Evolutionary conservation across 495 filamentous ascomycete genomes (phyloP), one percentile per base, ranked within the genome.

Genomic region (Aspergillus sclerotiicarbonarius): DNA sequence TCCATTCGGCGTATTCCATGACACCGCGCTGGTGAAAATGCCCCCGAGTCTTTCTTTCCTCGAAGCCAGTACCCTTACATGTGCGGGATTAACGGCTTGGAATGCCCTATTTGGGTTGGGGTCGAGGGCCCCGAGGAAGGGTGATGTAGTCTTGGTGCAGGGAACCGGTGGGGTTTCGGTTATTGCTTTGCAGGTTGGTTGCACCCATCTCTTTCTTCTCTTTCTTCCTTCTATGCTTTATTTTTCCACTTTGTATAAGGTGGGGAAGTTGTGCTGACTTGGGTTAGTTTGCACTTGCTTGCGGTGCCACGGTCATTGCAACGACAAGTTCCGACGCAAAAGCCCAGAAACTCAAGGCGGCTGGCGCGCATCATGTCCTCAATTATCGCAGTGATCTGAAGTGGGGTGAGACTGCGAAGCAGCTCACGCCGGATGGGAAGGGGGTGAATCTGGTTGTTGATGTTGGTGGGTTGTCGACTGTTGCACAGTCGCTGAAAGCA

Each of bases 151-250:
- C 7, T 51, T 70, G 7, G 58, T 85, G 3, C 86, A 90, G 60
- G 88, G 89, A 6, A 90, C 85, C 0, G 88, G 89, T 0, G 88
- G 88, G 37, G 87, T 91, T 19, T 83, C 78, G 55, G 76, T 90
- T 18, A 88, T 90, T 63, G 85, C 81, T 10, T 58, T 90, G 31
- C 86, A 66, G 60, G 63, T 66, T 55, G 1, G 20, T 6, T 21
- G 25, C 5, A 25, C 25, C 6, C 8, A 33, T 50, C 9, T 25
- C n/a, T n/a, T n/a, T n/a, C n/a, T n/a, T n/a, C n/a, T n/a, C n/a
- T n/a, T n/a, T n/a, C n/a, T n/a, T n/a, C n/a, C n/a, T n/a, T n/a
- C n/a, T n/a, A n/a, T n/a, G n/a, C 16, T 29, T 43, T 39, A 31
- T 7, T 8, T 57, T 21, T n/a, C 32, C n/a, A 0, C 12, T 16